Conservation (phyloP, 495 filamentous ascomycete species). For the Podospora pseudoanserina region DNA sequence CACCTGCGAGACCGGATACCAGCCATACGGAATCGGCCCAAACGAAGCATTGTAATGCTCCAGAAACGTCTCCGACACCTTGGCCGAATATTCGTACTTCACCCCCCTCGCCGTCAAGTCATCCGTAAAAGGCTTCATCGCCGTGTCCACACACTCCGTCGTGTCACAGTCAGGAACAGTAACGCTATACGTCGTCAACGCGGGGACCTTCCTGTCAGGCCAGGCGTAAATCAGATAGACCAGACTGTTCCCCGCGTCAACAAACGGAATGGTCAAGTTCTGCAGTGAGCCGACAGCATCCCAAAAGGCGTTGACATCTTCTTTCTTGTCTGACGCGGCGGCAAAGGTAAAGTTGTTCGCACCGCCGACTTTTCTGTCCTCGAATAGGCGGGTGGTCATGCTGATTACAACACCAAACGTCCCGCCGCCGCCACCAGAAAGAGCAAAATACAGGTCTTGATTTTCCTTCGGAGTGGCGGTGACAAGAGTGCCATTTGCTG, state of each 20-base stretch:
- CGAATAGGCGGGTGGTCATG: not conserved
- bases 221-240: not conserved
- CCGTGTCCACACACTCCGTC: not conserved
- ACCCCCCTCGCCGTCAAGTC: not conserved
- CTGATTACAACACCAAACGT: not conserved
- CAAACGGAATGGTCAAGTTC: not conserved
- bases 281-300: not conserved
- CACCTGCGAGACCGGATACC: conserved; percentile 1
- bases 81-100: not conserved
- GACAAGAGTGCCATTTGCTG: not conserved
- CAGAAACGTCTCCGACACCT: not conserved
- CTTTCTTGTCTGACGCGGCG: not conserved
- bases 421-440: not conserved
- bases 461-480: not conserved
- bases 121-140: not conserved
- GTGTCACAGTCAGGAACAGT: not conserved
- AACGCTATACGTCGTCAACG: not conserved
- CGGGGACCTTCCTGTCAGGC: not conserved
- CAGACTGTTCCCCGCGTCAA: not conserved
- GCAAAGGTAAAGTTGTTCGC: not conserved
- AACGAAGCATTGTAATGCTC: not conserved
- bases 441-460: not conserved
- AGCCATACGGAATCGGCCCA: not conserved
- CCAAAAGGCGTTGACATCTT: not conserved
- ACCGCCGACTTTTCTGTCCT: not conserved